Evolutionary conservation across 1,139 yeast genomes (phyloP).

Genomic region (Pichia cactophila): DNA sequence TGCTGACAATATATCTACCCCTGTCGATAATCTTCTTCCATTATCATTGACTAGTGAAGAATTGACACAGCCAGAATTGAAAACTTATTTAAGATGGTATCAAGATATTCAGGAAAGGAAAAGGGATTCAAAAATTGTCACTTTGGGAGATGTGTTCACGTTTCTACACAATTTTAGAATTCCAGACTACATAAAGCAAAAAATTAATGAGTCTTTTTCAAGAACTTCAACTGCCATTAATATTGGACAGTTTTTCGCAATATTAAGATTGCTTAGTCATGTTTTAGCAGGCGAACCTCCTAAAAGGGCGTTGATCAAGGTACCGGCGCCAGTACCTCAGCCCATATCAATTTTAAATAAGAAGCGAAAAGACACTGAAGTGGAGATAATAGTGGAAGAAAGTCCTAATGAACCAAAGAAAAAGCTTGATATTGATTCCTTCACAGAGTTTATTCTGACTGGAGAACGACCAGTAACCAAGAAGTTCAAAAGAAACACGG

Average conservation of each 20-base stretch:
- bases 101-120: constrained; percentile 56
- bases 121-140: constrained; percentile 39
- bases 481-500: constrained; percentile 19
- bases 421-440: constrained; percentile 60
- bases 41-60: constrained; percentile 56
- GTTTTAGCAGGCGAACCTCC: constrained; percentile 42
- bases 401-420: constrained; percentile 16
- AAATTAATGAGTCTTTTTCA: constrained; percentile 45
- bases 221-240: constrained; percentile 38
- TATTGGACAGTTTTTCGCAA: constrained; percentile 71
- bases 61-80: constrained; percentile 54
- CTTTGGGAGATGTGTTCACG: constrained; percentile 53
- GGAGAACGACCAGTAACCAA: constrained; percentile 50
- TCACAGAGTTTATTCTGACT: constrained; percentile 65
- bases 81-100: constrained; percentile 74
- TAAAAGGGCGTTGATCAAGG: constrained; percentile 40
- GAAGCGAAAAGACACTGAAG: constrained; percentile 32
- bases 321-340: constrained; percentile 52
- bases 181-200: constrained; percentile 34
- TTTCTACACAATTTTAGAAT: constrained; percentile 58
- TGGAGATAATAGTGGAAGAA: constrained; percentile 22
- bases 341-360: constrained; percentile 63
- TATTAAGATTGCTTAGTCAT: constrained; percentile 58
- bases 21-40: constrained; percentile 34
- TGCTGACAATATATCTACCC: constrained; percentile 21